phyloP scores from a whole-genome alignment of 441 rosid genomes.

The Populus hybrid region DNA sequence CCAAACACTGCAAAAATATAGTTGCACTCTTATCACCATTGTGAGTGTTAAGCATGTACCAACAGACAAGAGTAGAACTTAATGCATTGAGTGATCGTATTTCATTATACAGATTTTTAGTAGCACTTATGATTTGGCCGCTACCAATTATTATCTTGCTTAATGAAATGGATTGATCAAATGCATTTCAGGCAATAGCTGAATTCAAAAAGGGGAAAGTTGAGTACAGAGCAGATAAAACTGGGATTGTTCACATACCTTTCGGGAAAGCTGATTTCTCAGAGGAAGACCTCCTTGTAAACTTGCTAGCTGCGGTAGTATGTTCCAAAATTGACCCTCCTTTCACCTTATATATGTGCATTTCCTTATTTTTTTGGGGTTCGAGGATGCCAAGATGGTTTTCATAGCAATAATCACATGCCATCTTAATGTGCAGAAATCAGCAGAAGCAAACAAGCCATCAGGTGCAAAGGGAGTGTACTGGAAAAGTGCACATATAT shows the following conservation, averaged over 20 bases:
- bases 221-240: slow-evolving; percentile 93
- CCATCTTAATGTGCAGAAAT: slow-evolving; percentile 51
- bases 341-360: background rate
- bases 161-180: background rate
- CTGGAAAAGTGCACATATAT: slow-evolving; percentile 88
- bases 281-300: slow-evolving; percentile 77
- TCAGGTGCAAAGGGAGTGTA: slow-evolving; percentile 95
- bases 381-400: background rate
- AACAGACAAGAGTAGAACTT: background rate
- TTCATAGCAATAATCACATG: background rate
- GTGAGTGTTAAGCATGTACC: background rate
- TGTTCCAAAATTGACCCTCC: slow-evolving; percentile 17
- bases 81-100: background rate
- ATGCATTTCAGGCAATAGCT: slow-evolving; percentile 70
- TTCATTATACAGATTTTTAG: background rate
- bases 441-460: slow-evolving; percentile 93
- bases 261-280: slow-evolving; percentile 78
- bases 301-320: slow-evolving; percentile 85
- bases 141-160: background rate
- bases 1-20: background rate
- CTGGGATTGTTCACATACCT: slow-evolving; percentile 95
- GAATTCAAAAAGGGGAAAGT: slow-evolving; percentile 97
- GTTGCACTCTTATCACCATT: background rate
- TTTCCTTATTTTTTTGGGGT: background rate
- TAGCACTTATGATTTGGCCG: background rate